Conservation (phyloP, 1,284 basidiomycete species). For the Ganoderma boninense region DNA sequence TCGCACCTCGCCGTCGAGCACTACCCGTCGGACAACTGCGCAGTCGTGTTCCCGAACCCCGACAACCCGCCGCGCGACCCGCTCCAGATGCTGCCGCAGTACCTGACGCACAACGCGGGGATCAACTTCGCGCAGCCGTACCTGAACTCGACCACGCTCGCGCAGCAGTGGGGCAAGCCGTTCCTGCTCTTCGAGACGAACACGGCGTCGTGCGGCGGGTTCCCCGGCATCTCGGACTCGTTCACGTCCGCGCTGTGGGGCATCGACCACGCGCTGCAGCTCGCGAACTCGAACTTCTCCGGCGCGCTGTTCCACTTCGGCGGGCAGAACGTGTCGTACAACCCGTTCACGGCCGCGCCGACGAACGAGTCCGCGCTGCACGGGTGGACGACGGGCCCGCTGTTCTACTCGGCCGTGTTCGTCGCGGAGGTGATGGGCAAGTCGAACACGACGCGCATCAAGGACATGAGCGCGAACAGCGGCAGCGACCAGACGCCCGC, state of each 20-base stretch:
- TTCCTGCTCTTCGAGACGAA: constrained; percentile 82
- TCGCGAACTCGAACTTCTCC: constrained; percentile 67
- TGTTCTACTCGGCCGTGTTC: constrained; percentile 74
- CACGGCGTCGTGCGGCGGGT: constrained; percentile 83
- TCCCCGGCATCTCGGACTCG: constrained; percentile 73
- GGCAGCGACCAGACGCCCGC: constrained; percentile 65
- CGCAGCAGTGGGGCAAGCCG: constrained; percentile 51
- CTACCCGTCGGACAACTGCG: constrained; percentile 57
- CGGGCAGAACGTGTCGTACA: constrained; percentile 73
- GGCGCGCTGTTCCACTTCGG: constrained; percentile 68
- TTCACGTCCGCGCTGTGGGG: constrained; percentile 59
- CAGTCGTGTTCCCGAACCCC: constrained; percentile 42
- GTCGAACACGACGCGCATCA: constrained; percentile 62
- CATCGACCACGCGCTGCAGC: constrained; percentile 45
- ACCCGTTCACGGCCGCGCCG: constrained; percentile 66
- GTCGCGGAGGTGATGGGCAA: constrained; percentile 73
- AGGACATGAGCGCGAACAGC: constrained; percentile 62
- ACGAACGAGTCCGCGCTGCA: constrained; percentile 64
- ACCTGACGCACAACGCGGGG: constrained; percentile 64
- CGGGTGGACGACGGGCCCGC: constrained; percentile 69
- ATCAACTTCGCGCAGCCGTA: constrained; percentile 57
- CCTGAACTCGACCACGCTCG: constrained; percentile 55
- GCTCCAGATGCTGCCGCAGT: constrained; percentile 60
- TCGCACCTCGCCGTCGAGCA: constrained; percentile 57
- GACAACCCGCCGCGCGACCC: constrained; percentile 46